These are phyloP conservation scores for Pseudogymnoascus sp. DNA, from an alignment of 2,329 filamentous ascomycete species.

Conservation along the genomic window DNA sequence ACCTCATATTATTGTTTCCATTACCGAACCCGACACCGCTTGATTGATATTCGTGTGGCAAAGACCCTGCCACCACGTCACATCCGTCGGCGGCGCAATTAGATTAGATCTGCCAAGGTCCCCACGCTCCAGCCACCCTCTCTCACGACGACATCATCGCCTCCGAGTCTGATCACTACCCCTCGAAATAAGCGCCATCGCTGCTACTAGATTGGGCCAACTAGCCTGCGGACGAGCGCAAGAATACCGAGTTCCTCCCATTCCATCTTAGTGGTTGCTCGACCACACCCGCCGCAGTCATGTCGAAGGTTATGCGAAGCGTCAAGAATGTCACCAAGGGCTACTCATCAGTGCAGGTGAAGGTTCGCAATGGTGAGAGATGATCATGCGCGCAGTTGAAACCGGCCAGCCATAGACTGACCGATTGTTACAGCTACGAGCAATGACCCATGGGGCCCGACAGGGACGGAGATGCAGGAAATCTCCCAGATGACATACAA, in stretches of 20 bases:
- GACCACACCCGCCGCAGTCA: conserved; percentile 35
- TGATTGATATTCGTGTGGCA: neutral
- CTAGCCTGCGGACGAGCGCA: neutral
- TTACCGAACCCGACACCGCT: neutral
- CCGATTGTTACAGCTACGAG: conserved; percentile 67
- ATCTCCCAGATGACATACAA: conserved; percentile 97
- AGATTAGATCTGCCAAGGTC: conserved; percentile 8
- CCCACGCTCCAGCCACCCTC: conserved; percentile 5
- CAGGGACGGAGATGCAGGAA: conserved; percentile 96
- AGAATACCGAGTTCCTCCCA: conserved; percentile 4
- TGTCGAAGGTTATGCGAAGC: conserved; percentile 96
- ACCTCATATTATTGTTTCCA: neutral
- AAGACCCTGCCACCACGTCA: conserved; percentile 4
- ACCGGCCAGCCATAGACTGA: conserved; percentile 8
- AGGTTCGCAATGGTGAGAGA: conserved; percentile 86
- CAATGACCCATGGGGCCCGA: conserved; percentile 97
- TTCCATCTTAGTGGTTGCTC: neutral
- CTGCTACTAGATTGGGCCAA: conserved; percentile 1
- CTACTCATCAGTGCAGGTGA: conserved; percentile 92
- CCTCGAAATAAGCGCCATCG: neutral
- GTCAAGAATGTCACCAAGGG: conserved; percentile 99
- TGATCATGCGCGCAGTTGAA: conserved; percentile 16
- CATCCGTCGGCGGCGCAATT: conserved; percentile 6
- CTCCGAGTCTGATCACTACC: conserved; percentile 1
- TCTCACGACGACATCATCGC: neutral